Evolutionary conservation across 2,329 filamentous ascomycete genomes (phyloP).

Genomic region (Volutella citrinella): DNA sequence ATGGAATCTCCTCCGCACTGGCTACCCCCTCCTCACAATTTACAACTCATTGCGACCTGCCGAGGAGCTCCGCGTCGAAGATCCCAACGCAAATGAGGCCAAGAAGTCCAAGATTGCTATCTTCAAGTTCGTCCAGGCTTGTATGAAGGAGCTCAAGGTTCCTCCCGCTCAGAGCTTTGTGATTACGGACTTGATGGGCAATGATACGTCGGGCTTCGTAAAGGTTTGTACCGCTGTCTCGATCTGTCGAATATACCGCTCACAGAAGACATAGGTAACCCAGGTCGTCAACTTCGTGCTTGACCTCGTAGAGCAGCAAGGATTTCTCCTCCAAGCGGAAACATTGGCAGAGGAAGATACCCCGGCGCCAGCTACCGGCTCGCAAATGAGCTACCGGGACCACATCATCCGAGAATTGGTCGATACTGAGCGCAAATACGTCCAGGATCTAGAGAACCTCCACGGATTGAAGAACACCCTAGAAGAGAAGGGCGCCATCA

Average conservation of each 20-base stretch:
- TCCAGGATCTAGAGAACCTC: constrained; percentile 91
- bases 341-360: constrained; percentile 55
- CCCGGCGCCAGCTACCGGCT: constrained; percentile 47
- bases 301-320: constrained; percentile 76
- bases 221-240: constrained; percentile 77
- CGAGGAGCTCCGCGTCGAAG: constrained; percentile 65
- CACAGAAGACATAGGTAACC: constrained; percentile 70
- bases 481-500: constrained; percentile 82
- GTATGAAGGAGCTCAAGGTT: constrained; percentile 77
- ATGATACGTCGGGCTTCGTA: constrained; percentile 95
- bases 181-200: constrained; percentile 85
- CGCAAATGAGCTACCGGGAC: constrained; percentile 72
- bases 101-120: constrained; percentile 84
- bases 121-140: constrained; percentile 90
- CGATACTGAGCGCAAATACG: constrained; percentile 94
- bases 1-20: constrained; percentile 82
- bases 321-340: constrained; percentile 63
- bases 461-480: constrained; percentile 88
- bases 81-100: constrained; percentile 57
- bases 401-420: constrained; percentile 90
- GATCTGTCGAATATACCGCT: too few relatives aligned
- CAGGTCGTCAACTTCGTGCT: constrained; percentile 91
- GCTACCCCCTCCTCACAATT: constrained; percentile 79
- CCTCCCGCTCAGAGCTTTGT: constrained; percentile 83
- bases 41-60: constrained; percentile 81